These are phyloP conservation scores for Cantharellus anzutake DNA, from an alignment of 768 basidiomycete genomes.

Conservation along the genomic window DNA sequence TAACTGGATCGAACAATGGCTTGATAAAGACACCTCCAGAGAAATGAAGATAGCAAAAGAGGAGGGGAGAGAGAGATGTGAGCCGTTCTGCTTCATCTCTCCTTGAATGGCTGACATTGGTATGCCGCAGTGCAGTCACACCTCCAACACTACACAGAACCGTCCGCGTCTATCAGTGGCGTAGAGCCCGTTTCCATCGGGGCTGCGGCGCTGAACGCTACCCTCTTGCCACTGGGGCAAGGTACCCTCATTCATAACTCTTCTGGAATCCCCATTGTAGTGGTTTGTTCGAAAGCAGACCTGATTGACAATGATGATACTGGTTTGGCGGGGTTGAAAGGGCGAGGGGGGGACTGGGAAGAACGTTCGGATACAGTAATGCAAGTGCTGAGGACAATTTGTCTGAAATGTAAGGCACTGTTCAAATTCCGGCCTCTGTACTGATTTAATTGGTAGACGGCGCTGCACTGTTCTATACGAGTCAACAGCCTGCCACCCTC, in stretches of 20 bases:
- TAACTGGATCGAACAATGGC: conserved; percentile 68
- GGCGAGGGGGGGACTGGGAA: conserved; percentile 85
- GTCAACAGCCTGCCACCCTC: conserved; percentile 56
- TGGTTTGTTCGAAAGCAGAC: conserved; percentile 87
- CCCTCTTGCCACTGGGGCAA: conserved; percentile 62
- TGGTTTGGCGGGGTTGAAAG: conserved; percentile 74
- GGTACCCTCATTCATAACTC: conserved; percentile 78
- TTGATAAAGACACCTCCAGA: conserved; percentile 43
- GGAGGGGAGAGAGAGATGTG: conserved; percentile 61
- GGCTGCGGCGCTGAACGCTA: conserved; percentile 38
- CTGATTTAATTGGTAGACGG: conserved; percentile 39
- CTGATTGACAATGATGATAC: conserved; percentile 72
- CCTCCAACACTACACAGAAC: conserved; percentile 80
- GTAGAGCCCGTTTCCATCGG: conserved; percentile 28
- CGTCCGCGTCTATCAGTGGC: conserved; percentile 30
- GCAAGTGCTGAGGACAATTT: conserved; percentile 86
- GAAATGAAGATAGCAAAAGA: conserved; percentile 60
- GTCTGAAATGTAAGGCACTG: conserved; percentile 61
- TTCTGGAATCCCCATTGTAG: conserved; percentile 70
- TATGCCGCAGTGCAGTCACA: conserved; percentile 53
- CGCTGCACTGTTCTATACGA: conserved; percentile 81
- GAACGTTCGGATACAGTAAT: conserved; percentile 89
- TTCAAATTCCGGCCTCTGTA: neutral
- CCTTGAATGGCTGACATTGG: neutral
- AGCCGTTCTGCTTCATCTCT: neutral